Conservation (phyloP, 2,329 filamentous ascomycete genomes). For the Paecilomyces dactylethromorphus region DNA sequence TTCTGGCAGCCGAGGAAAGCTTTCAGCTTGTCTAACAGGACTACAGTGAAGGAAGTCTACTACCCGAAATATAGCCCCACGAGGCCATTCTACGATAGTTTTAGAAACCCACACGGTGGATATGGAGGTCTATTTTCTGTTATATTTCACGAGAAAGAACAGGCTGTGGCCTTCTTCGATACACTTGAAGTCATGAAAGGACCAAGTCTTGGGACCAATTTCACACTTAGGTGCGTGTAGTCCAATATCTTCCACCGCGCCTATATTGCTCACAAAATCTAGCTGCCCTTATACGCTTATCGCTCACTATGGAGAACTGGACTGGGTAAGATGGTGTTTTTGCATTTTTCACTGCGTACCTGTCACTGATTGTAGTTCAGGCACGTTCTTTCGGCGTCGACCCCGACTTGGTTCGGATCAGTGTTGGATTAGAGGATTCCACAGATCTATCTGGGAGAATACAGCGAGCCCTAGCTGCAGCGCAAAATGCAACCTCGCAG, state of each 20-base stretch:
- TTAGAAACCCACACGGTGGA: conserved; percentile 65
- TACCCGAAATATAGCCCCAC: conserved; percentile 78
- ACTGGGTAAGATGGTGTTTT: conserved; percentile 59
- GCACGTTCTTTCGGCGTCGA: conserved; percentile 75
- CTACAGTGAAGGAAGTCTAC: conserved; percentile 66
- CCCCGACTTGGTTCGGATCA: conserved; percentile 72
- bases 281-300: conserved; percentile 84
- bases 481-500: conserved; percentile 13
- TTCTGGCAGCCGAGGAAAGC: not conserved
- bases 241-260: not conserved
- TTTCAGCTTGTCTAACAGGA: conserved; percentile 4
- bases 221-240: conserved; percentile 61
- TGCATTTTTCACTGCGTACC: not conserved
- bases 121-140: conserved; percentile 88
- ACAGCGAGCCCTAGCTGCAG: conserved; percentile 60
- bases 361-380: conserved; percentile 21
- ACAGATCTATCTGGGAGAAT: conserved; percentile 60
- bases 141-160: conserved; percentile 63
- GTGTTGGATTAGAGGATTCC: conserved; percentile 80
- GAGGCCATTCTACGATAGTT: conserved; percentile 68
- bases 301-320: conserved; percentile 83
- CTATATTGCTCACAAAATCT: conserved; percentile 8
- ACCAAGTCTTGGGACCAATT: conserved; percentile 92
- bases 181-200: conserved; percentile 82
- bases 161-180: conserved; percentile 80